Base-by-base conservation (phyloP, 192 early-diverging fungal species). In the Coemansia sp. region DNA sequence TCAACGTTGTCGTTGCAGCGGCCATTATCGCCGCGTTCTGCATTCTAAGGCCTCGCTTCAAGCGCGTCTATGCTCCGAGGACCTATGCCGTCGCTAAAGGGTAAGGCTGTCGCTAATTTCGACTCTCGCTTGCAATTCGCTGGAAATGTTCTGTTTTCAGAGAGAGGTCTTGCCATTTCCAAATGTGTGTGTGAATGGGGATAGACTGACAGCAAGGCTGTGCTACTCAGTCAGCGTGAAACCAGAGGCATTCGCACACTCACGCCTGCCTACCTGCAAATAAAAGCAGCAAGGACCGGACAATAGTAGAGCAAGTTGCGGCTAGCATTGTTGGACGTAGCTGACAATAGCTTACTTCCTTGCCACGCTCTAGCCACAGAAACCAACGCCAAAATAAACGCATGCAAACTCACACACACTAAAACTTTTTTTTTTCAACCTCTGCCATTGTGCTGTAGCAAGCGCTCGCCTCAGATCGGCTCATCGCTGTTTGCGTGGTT, bases 1-100 rank as follows among this genome's bases (percentile, higher is more conserved):
- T 93, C 69, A 93, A 93, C 72, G 64, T 78, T 4, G 79, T 69
- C 5, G 47, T 93, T 18, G 85, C 82, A 19, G 47, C 78, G 3
- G 83, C 29, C 3, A 64, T 90, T 35, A 81, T 88, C 64, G 42
- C 83, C n/a, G 78, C 73, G 9, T 93, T 93, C 67, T 82, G 75
- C 61, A 54, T 93, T 24, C 75, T 91, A 45, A 77, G 93, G 13
- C 83, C 84, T 14, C 82, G 80, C 36, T 83, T 85, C 53, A 86
- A 83, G 42, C 83, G 84, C 30, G 85, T 90, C 24, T 95, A 92
- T 53, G 83, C 86, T 45, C 90, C 91, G 9, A 71, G 89, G 36
- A 86, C 86, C 23, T 85, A 87, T 70, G 73, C 87, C 11, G 82
- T 90, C 16, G 68, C 64, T 29, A 75, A 87, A 71, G 81, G 62